Evolutionary conservation across 176 grass and related monocot species (phyloP).

Genomic region (maize (Zea mays)): Zm-B73-REFERENCE-NAM-5.0 NC_050098.1:1666501-1667000

Average conservation of each 20-base stretch:
- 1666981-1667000: conserved; percentile 82
- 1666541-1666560: conserved; percentile 64
- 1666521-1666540: conserved; percentile 75
- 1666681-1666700: conserved; percentile 84
- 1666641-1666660: conserved; percentile 91
- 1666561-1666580: conserved; percentile 86
- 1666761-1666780: conserved; percentile 88
- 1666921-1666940: neutral
- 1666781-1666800: conserved; percentile 81
- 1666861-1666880: conserved; percentile 29
- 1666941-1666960: conserved; percentile 13
- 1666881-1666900: conserved; percentile 32
- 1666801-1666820: conserved; percentile 85
- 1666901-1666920: neutral
- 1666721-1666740: conserved; percentile 81
- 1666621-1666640: conserved; percentile 75
- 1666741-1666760: conserved; percentile 88
- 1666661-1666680: conserved; percentile 91
- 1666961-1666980: conserved; percentile 75
- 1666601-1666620: conserved; percentile 95
- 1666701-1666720: conserved; percentile 81
- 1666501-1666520: conserved; percentile 71
- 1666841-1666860: conserved; percentile 86
- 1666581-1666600: conserved; percentile 94
- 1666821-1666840: conserved; percentile 82